phyloP scores from a whole-genome alignment of 2,329 filamentous ascomycete species.

The Fusarium floridanum region DNA sequence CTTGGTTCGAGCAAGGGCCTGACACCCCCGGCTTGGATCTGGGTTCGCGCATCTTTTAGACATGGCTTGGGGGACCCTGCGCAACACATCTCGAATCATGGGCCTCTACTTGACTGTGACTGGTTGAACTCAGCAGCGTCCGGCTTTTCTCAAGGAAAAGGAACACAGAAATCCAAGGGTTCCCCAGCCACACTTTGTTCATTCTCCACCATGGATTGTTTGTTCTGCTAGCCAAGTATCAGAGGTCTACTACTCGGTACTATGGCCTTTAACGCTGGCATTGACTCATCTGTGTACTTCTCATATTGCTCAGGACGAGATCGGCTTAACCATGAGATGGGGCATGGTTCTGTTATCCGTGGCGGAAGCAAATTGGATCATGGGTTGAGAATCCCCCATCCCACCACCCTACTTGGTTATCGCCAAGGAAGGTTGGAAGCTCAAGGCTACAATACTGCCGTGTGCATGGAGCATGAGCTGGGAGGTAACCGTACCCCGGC shows the following conservation, averaged over 20 bases:
- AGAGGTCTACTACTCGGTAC: not conserved
- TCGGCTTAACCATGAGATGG: not conserved
- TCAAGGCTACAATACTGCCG: not conserved
- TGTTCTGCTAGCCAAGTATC: constrained; percentile 4
- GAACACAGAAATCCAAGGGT: constrained; percentile 5
- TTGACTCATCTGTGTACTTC: not conserved
- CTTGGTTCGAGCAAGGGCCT: not conserved
- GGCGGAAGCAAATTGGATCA: constrained; percentile 3
- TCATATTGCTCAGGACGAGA: not conserved
- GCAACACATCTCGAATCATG: constrained; percentile 17
- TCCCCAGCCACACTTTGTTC: constrained; percentile 2
- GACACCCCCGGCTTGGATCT: constrained; percentile 4
- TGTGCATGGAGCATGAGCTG: constrained; percentile 14
- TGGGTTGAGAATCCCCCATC: not conserved
- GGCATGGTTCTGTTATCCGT: not conserved
- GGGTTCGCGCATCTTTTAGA: not conserved
- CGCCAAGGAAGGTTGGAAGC: not conserved
- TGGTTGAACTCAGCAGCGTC: constrained; percentile 11
- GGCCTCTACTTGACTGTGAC: constrained; percentile 26
- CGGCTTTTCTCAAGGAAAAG: not conserved
- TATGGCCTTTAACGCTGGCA: not conserved
- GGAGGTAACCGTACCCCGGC: constrained; percentile 12
- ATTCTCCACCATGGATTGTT: not conserved
- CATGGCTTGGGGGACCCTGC: not conserved
- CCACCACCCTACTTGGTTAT: not conserved